Percentiles rank a stretch among this genome's conserved stretches.
Evolutionary conservation across 345 rosid species (phyloP).

Genomic region (Citrus unshiu): DNA sequence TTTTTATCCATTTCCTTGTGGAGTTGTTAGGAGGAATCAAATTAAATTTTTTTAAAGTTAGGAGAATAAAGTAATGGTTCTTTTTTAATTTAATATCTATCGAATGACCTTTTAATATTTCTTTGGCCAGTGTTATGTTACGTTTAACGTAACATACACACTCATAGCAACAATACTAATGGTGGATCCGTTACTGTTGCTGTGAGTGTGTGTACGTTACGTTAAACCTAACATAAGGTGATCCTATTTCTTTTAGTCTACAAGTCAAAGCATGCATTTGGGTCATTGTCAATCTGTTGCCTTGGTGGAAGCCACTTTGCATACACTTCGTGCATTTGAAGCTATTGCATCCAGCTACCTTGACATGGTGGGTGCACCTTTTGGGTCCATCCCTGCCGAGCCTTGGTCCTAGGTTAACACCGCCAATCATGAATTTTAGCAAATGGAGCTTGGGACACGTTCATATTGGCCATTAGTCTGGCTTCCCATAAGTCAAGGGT

Average conservation of each 20-base stretch:
- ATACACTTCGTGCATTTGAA: neutral
- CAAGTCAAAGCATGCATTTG: conserved; percentile 1
- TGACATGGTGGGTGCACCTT: neutral
- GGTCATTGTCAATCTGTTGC: neutral
- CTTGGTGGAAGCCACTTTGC: neutral
- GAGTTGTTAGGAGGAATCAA: neutral
- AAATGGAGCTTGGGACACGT: neutral
- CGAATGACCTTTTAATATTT: neutral
- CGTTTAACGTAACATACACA: too few relatives aligned
- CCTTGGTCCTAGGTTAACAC: neutral
- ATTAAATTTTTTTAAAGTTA: neutral
- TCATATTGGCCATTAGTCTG: neutral
- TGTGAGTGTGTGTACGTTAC: too few relatives aligned
- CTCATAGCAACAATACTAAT: too few relatives aligned
- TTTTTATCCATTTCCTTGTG: neutral
- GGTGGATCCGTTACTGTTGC: accelerated
- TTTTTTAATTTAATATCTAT: neutral
- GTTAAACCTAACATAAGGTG: too few relatives aligned
- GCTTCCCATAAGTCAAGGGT: neutral
- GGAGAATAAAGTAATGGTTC: neutral
- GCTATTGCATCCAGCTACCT: neutral
- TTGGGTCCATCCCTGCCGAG: neutral
- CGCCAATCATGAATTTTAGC: neutral
- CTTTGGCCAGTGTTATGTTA: accelerated
- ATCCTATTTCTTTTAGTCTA: neutral